Conservation (phyloP, 805 yeast species). For the Yamadazyma ubonensis region DNA sequence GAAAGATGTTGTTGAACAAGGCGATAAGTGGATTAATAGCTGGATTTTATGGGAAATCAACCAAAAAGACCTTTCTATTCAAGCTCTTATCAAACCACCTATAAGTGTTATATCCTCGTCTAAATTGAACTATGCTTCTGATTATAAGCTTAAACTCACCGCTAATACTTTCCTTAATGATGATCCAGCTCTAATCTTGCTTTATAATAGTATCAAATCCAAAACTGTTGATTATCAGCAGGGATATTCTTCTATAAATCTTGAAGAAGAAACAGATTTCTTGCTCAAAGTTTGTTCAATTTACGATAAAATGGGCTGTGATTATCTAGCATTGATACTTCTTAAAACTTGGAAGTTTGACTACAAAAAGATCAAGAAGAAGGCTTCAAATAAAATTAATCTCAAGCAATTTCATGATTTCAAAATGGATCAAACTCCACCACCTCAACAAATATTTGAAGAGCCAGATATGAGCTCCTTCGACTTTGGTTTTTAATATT, state of each 20-base stretch:
- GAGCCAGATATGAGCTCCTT: constrained; percentile 81
- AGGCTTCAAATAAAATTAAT: constrained; percentile 2
- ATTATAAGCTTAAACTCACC: constrained; percentile 15
- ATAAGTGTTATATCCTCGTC: constrained; percentile 25
- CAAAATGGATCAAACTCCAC: constrained; percentile 18
- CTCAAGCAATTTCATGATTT: constrained; percentile 8
- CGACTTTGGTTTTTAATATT: constrained; percentile 40
- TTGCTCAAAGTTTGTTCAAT: constrained; percentile 63
- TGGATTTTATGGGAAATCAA: constrained; percentile 73
- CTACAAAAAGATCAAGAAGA: constrained; percentile 4
- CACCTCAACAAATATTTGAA: constrained; percentile 56
- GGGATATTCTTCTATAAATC: constrained; percentile 47
- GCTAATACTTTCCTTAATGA: constrained; percentile 51
- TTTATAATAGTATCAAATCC: constrained; percentile 62
- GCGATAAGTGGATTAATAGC: constrained; percentile 78
- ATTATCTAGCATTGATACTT: constrained; percentile 63
- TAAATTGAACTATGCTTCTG: constrained; percentile 20
- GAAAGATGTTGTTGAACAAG: constrained; percentile 55
- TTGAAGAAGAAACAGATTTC: constrained; percentile 55
- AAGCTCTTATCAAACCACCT: constrained; percentile 63
- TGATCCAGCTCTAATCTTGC: constrained; percentile 75
- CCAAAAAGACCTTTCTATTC: constrained; percentile 47
- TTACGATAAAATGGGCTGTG: constrained; percentile 90
- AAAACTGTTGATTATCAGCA: constrained; percentile 48
- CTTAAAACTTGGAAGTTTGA: constrained; percentile 58